Evolutionary conservation across 805 yeast species (phyloP), one percentile per base, ranked within the genome.

Genomic region (Suhomyces sp.): DNA sequence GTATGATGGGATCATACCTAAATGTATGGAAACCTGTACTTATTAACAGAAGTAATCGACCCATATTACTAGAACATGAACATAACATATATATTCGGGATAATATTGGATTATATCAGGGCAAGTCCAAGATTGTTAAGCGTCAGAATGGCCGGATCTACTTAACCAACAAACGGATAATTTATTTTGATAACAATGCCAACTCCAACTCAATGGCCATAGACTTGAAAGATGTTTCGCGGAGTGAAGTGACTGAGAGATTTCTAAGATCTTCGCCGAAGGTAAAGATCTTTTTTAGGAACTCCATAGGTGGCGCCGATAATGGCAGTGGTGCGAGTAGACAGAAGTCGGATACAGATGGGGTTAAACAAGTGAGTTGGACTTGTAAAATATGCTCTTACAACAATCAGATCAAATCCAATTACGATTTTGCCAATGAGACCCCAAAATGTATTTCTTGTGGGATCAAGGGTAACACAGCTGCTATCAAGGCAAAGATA

Each of bases 351-450:
- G 41, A 38, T 38, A 8, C n/a, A 10, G 24, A 9, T 2, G n/a
- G 6, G 42, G 42, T 38, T 3, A 40, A 49, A 23, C 23, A 27
- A 10, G 24, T 46, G 17, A 35, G 12, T 17, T 93, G 99, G 99
- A 78, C 80, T 1, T 93, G 99, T 66, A 86, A 87, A n/a, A 92
- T 94, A 3, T 93, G 99, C 68, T 82, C 83, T n/a, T 88, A 76
- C 64, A 75, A 85, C 24, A 90, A 90, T 62, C 68, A 62, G 45
- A 55, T 68, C 23, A 40, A 54, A 7, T 46, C 57, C 12, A 56
- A 57, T 8, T 54, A 57, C 15, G 65, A 67, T 44, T 33, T 62
- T 22, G 56, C 54, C 19, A 40, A 54, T 17, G 54, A 57, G n/a
- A 59, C 60, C 12, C 46, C 65, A n/a, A 58, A 60, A 49, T 76